phyloP scores from a whole-genome alignment of 805 yeast species.

The Metschnikowia peoriensis region DNA sequence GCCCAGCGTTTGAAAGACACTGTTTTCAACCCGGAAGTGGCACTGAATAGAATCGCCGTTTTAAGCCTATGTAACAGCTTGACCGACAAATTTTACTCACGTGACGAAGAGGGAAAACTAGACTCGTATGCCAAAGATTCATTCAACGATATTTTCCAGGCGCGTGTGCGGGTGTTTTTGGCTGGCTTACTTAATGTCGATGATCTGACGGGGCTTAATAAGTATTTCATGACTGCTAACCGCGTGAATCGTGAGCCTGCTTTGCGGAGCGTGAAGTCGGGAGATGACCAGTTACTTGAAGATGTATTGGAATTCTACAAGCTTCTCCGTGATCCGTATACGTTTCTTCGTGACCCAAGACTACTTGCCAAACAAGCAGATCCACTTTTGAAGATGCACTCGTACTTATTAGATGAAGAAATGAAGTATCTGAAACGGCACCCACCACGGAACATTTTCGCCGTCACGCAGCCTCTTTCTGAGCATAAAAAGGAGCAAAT shows the following conservation, averaged over 20 bases:
- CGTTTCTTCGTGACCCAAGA: slow-evolving; percentile 24
- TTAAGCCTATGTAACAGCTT: slow-evolving; percentile 40
- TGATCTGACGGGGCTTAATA: slow-evolving; percentile 45
- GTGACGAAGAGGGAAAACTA: slow-evolving; percentile 20
- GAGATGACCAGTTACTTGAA: slow-evolving; percentile 28
- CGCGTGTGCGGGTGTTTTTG: slow-evolving; percentile 34
- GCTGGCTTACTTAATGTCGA: slow-evolving; percentile 35
- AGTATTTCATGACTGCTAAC: slow-evolving; percentile 34
- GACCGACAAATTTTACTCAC: slow-evolving; percentile 30
- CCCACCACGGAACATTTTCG: slow-evolving; percentile 20
- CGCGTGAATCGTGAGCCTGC: slow-evolving; percentile 25
- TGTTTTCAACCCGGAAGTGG: slow-evolving; percentile 27
- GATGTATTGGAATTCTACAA: slow-evolving; percentile 32
- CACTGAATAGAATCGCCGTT: slow-evolving; percentile 37
- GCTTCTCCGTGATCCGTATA: slow-evolving; percentile 37
- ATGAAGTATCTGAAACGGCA: slow-evolving; percentile 16
- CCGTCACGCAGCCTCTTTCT: slow-evolving; percentile 15
- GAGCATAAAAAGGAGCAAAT: slow-evolving; percentile 18
- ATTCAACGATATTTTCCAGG: slow-evolving; percentile 38
- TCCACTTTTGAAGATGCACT: slow-evolving; percentile 26
- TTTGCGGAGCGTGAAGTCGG: slow-evolving; percentile 15
- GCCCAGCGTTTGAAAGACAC: slow-evolving; percentile 19
- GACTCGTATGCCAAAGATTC: slow-evolving; percentile 37
- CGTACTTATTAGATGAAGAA: slow-evolving; percentile 33
- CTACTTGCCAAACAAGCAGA: slow-evolving; percentile 23